A percentile compares a stretch with the other conserved stretches of the same genome.
Conservation (phyloP, 2,329 filamentous ascomycete genomes). For the Pseudodiploospora longispora region DNA sequence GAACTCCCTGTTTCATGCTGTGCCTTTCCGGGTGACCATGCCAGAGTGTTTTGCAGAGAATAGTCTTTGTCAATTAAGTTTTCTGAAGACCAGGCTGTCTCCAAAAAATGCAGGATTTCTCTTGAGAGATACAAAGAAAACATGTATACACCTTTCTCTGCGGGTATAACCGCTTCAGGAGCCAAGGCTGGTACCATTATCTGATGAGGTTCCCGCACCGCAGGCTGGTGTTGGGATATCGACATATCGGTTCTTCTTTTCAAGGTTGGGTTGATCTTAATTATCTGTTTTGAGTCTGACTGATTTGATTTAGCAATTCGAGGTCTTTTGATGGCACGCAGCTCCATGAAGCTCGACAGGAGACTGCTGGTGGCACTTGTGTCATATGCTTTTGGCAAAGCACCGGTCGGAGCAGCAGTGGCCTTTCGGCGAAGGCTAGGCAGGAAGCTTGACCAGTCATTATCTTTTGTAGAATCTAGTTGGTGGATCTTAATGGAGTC, state of each 20-base stretch:
- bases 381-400: conserved; percentile 12
- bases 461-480: background rate
- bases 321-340: conserved; percentile 20
- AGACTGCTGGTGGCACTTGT: conserved; percentile 18
- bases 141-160: conserved; percentile 31
- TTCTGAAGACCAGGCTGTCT: conserved; percentile 38
- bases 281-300: too few relatives aligned
- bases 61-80: conserved; percentile 56
- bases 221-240: background rate
- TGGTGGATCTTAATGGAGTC: background rate
- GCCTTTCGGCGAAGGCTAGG: background rate
- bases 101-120: conserved; percentile 40
- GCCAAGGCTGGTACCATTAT: conserved; percentile 3
- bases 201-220: background rate
- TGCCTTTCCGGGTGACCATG: background rate
- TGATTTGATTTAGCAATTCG: conserved; percentile 3
- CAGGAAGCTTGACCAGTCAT: background rate
- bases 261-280: too few relatives aligned
- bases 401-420: background rate
- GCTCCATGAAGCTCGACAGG: conserved; percentile 22
- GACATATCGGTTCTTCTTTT: too few relatives aligned
- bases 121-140: conserved; percentile 43
- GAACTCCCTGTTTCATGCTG: conserved; percentile 21
- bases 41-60: conserved; percentile 25
- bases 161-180: conserved; percentile 13